A percentile compares a stretch with the other conserved stretches of the same genome.
Conservation (phyloP, 1,139 yeast species). For the Saccharomycopsis phalli region DNA sequence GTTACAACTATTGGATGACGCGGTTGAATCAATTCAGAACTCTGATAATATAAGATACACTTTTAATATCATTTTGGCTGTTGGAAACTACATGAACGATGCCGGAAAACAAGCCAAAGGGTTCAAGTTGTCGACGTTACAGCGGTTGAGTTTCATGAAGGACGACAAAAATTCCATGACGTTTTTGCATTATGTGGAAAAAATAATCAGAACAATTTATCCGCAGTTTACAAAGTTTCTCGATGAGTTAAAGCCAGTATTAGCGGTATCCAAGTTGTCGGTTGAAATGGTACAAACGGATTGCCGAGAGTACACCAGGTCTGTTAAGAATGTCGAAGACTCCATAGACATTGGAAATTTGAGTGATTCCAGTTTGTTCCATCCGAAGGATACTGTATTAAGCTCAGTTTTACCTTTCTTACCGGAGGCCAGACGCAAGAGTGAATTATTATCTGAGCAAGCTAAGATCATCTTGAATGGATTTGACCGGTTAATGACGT, state of each 20-base stretch:
- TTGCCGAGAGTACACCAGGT: constrained; percentile 47
- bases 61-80: constrained; percentile 69
- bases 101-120: constrained; percentile 74
- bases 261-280: constrained; percentile 54
- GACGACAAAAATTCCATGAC: constrained; percentile 74
- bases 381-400: constrained; percentile 61
- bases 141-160: constrained; percentile 65
- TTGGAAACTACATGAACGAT: constrained; percentile 81
- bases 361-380: constrained; percentile 67
- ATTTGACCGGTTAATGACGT: constrained; percentile 61
- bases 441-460: constrained; percentile 56
- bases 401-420: constrained; percentile 54
- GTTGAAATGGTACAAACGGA: constrained; percentile 60
- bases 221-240: constrained; percentile 56
- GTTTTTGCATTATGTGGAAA: constrained; percentile 72
- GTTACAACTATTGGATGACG: constrained; percentile 53
- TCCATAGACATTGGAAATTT: constrained; percentile 69
- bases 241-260: constrained; percentile 49
- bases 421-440: constrained; percentile 61
- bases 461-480: constrained; percentile 54
- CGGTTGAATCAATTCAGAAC: constrained; percentile 50
- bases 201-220: constrained; percentile 55
- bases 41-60: constrained; percentile 55
- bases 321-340: constrained; percentile 59
- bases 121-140: constrained; percentile 65